phyloP scores from a whole-genome alignment of 306 rosid genomes.

The Sophora flavescens region DNA sequence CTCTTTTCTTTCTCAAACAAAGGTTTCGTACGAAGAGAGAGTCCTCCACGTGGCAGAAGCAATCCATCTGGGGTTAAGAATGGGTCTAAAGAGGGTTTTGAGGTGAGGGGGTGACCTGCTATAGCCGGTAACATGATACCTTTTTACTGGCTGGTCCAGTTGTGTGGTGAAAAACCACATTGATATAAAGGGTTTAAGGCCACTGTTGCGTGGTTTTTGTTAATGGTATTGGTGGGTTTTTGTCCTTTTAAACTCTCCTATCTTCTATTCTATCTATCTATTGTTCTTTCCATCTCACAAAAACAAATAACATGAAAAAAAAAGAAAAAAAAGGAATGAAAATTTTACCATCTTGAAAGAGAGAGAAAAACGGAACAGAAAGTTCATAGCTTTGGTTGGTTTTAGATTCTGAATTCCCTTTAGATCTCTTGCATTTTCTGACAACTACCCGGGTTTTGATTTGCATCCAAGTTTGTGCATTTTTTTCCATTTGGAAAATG shows the following conservation, averaged over 20 bases:
- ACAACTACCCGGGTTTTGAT: conserved; percentile 25
- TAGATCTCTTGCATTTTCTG: conserved; percentile 56
- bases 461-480: conserved; percentile 21
- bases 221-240: conserved; percentile 54
- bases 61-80: conserved; percentile 53
- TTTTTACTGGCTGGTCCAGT: conserved; percentile 63
- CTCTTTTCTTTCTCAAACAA: conserved; percentile 7
- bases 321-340: neutral
- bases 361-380: conserved; percentile 11
- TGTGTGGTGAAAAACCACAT: conserved; percentile 66
- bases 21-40: conserved; percentile 39
- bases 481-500: conserved; percentile 7
- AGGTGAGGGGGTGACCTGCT: conserved; percentile 39
- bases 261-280: conserved; percentile 42
- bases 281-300: conserved; percentile 11
- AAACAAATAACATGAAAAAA: neutral
- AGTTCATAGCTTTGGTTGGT: conserved; percentile 32
- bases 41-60: conserved; percentile 62
- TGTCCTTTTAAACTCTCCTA: conserved; percentile 48
- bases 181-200: conserved; percentile 72
- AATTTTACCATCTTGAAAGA: conserved; percentile 34
- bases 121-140: conserved; percentile 51
- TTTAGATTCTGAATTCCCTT: conserved; percentile 44
- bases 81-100: conserved; percentile 50
- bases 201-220: conserved; percentile 69